phyloP scores from a whole-genome alignment of 116 monocot genomes.

The Posidonia oceanica region DNA sequence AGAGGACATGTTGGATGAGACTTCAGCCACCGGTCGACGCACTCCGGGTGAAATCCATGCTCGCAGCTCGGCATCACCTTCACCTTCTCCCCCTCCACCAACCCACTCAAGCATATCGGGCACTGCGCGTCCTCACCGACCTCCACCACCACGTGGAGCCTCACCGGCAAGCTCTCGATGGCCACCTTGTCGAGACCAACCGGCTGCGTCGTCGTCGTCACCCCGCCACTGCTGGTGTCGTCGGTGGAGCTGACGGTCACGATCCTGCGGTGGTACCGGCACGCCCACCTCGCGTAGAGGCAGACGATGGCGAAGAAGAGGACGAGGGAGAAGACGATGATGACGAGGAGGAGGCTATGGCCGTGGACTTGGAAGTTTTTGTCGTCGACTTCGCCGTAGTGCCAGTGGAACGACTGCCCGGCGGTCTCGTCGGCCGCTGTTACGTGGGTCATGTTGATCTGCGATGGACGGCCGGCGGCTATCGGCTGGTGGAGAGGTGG shows the following conservation, averaged over 20 bases:
- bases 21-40: constrained; percentile 60
- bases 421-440: background rate
- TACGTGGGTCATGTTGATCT: background rate
- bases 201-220: background rate
- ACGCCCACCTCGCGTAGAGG: constrained; percentile 20
- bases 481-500: background rate
- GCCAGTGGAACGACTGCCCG: constrained; percentile 39
- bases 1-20: constrained; percentile 56
- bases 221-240: background rate
- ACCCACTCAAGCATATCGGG: constrained; percentile 43
- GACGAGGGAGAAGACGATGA: constrained; percentile 17
- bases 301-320: constrained; percentile 23
- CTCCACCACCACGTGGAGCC: constrained; percentile 6
- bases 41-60: constrained; percentile 58
- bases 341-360: constrained; percentile 13
- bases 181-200: constrained; percentile 14
- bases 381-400: constrained; percentile 46
- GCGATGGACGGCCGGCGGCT: background rate
- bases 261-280: constrained; percentile 3
- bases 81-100: constrained; percentile 57
- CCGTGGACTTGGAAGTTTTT: constrained; percentile 57
- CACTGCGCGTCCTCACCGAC: constrained; percentile 33
- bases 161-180: constrained; percentile 30
- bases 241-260: background rate
- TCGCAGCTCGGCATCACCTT: constrained; percentile 50